These are phyloP conservation scores for Priceomyces melissophilus DNA, from an alignment of 805 yeast genomes.

Conservation along the genomic window DNA sequence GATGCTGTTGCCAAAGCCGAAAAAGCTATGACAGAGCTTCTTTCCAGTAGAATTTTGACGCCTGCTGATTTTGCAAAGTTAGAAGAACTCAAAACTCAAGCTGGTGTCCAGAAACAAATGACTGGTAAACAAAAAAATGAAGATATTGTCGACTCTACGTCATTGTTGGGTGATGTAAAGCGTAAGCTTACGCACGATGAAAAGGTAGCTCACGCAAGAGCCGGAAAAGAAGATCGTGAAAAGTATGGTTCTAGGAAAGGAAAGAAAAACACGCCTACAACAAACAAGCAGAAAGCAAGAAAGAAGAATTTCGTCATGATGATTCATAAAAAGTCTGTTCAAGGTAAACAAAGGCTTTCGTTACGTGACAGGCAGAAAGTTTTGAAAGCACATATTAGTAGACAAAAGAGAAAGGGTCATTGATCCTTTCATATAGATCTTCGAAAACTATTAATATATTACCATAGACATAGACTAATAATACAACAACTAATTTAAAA, in stretches of 20 bases:
- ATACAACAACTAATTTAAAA: conserved; percentile 3
- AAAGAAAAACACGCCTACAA: conserved; percentile 69
- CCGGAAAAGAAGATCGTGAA: conserved; percentile 91
- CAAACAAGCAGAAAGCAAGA: conserved; percentile 93
- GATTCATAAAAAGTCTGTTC: conserved; percentile 92
- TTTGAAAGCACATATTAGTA: conserved; percentile 78
- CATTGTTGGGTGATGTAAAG: conserved; percentile 73
- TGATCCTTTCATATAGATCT: conserved; percentile 17
- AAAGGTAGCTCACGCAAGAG: conserved; percentile 78
- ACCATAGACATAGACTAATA: conserved; percentile 3
- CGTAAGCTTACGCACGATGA: conserved; percentile 88
- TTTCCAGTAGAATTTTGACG: conserved; percentile 77
- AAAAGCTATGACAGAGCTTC: conserved; percentile 47
- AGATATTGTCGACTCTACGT: conserved; percentile 77
- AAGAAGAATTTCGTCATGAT: conserved; percentile 99
- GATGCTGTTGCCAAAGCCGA: conserved; percentile 16
- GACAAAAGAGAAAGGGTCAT: conserved; percentile 86
- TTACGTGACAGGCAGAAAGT: conserved; percentile 87
- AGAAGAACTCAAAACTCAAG: conserved; percentile 79
- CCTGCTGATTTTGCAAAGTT: conserved; percentile 98
- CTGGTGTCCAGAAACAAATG: conserved; percentile 79
- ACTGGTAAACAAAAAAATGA: conserved; percentile 62
- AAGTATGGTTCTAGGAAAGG: conserved; percentile 88
- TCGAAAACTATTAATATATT: neutral
- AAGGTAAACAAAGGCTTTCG: conserved; percentile 88